These are phyloP conservation scores for Scortechinia acanthostroma DNA, from an alignment of 2,329 filamentous ascomycete species.

Conservation along the genomic window DNA sequence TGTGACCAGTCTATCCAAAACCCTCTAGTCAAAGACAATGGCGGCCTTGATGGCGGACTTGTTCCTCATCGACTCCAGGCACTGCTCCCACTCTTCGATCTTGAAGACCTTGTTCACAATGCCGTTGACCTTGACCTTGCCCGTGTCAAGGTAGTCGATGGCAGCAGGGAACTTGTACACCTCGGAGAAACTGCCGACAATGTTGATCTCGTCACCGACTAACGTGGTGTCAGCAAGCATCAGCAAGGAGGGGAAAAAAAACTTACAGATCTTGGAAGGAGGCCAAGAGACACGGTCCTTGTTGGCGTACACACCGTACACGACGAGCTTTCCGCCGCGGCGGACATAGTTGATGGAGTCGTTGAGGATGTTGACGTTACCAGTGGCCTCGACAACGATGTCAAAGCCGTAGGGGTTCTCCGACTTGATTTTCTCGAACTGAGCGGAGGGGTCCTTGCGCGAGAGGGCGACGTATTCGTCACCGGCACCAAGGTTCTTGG, in stretches of 20 bases:
- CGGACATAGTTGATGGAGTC: constrained; percentile 67
- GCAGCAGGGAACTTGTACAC: constrained; percentile 64
- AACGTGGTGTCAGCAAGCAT: constrained; percentile 3
- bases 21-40: constrained; percentile 62
- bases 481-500: constrained; percentile 44
- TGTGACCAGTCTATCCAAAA: too few relatives aligned
- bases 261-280: constrained; percentile 64
- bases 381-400: constrained; percentile 66
- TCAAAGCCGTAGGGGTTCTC: constrained; percentile 70
- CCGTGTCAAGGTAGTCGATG: constrained; percentile 40
- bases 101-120: constrained; percentile 70
- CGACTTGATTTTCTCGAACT: constrained; percentile 54
- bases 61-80: constrained; percentile 64
- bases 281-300: constrained; percentile 59
- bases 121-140: constrained; percentile 55
- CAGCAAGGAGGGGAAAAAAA: constrained; percentile 11
- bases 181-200: constrained; percentile 68
- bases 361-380: constrained; percentile 62
- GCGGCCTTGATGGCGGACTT: constrained; percentile 71
- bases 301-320: constrained; percentile 65
- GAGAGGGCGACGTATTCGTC: constrained; percentile 46
- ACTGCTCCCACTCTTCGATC: constrained; percentile 67
- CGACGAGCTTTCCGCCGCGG: constrained; percentile 64
- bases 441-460: constrained; percentile 42
- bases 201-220: constrained; percentile 57